Evolutionary conservation across 129 eudicot species (phyloP), one percentile per base, ranked within the genome.

Genomic region (Smallanthus sonchifolius): DNA sequence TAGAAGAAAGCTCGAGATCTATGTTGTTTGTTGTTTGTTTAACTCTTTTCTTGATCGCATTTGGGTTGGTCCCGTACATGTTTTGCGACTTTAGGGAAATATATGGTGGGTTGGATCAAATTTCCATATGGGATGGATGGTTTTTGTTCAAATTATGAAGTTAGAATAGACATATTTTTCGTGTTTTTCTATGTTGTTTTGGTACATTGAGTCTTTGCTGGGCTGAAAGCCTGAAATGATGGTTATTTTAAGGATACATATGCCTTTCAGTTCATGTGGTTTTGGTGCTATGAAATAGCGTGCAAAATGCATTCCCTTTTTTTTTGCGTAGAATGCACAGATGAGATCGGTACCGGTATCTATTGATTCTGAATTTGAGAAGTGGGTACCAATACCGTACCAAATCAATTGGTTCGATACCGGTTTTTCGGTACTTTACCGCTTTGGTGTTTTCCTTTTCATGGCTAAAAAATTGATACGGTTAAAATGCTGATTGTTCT

Each of bases 11-110:
- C 47, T 52, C 57, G 6, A 71, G 67, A 43, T 67, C 10, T 36
- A 16, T 71, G 83, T 65, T 79, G 74, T 79, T 36, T 43, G 68
- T 79, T 51, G 65, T 79, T 67, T 64, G 57, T 71, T 57, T n/a
- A 51, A 52, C 24, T 24, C 7, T 72, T 79, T 72, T 44, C 79
- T 79, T 79, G 78, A 73, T 79, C 83, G 83, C 83, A 79, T 79
- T 64, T 72, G 83, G 83, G 83, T 72, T 72, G 78, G 63, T 72
- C 83, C 78, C 74, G 78, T 79, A 79, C 47, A 79, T 79, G 83
- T 79, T 79, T 79, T 79, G 83, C 83, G 83, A 72, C 72, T 73
- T 72, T 48, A 38, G 79, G 69, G 73, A 65, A 52, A 61, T 76
- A 79, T 65, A 72, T 72, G 65, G 63, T 55, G 75, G 73, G 77